Base-by-base conservation (phyloP, 208 protist species). In the Balamuthia mandrillaris region DNA sequence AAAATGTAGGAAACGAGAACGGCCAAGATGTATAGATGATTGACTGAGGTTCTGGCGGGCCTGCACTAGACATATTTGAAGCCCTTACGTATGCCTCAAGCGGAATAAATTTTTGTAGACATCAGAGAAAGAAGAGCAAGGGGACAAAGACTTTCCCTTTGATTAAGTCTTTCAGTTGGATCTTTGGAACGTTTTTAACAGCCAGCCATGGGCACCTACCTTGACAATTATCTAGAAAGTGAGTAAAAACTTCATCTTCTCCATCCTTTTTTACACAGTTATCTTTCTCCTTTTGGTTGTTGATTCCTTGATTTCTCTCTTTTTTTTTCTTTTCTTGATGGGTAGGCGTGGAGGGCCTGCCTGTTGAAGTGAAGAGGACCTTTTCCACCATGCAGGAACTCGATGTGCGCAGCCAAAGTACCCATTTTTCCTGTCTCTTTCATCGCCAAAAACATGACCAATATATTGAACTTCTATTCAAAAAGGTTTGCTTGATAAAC, bases 211-310 rank as follows among this genome's bases (percentile, higher is more conserved):
- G 82, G 70, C 66, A 88, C 88, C 29, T 90, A 88, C 74, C 66
- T 90, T 33, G 88, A 90, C 10, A 88, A 88, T 60, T 90, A 88
- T 61, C 68, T 90, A 21, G 84, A 90, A 27, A 86, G 88, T 90
- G 72, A 2, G 63, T n/a, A 60, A n/a, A 75, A 3, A 9, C 18
- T 1, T 61, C 1, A 61, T 61, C 54, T 35, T 27, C 21, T 61
- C 33, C 3, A 21, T 27, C 10, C 27, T 37, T 27, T 6, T 61
- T 0, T 37, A 27, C 1, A n/a, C 54, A 61, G 16, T 14, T 39
- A 6, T 31, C 14, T 37, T 42, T 77, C n/a, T 65, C 9, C 24
- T 27, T 35, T 29, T 31, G 58, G 21, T 54, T 14, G 47, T n/a
- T n/a, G n/a, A 56, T n/a, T 56, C n/a, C 49, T 56, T 56, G 49